Evolutionary conservation across 345 rosid species (phyloP).

Genomic region (Camelina laxa): DNA sequence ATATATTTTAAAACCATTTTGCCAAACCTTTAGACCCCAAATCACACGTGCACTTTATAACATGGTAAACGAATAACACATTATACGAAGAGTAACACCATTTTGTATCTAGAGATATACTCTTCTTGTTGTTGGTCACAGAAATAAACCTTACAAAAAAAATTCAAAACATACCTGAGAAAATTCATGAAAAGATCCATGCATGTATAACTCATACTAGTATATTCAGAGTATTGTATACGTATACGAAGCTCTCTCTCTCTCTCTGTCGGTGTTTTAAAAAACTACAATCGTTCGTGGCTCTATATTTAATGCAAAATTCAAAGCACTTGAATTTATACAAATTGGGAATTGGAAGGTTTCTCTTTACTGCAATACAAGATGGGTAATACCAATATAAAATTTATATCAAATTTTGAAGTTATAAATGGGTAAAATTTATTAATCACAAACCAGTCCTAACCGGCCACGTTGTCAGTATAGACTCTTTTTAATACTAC

Average conservation of each 20-base stretch:
- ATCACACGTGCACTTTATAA: conserved; percentile 32
- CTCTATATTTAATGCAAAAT: conserved; percentile 40
- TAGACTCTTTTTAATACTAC: not conserved
- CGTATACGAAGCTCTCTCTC: conserved; percentile 26
- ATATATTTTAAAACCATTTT: conserved; percentile 24
- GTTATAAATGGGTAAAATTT: conserved; percentile 13
- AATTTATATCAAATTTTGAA: conserved; percentile 22
- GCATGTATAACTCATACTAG: not conserved
- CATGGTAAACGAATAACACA: conserved; percentile 7
- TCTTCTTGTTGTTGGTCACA: not conserved
- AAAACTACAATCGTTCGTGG: conserved; percentile 16
- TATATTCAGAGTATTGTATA: not conserved
- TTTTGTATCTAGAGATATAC: conserved; percentile 1
- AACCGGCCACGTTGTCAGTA: conserved; percentile 30
- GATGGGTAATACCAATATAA: conserved; percentile 38
- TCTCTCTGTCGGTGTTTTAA: conserved; percentile 42
- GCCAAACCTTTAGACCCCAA: not conserved
- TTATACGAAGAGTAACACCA: conserved; percentile 1
- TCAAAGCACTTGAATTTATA: conserved; percentile 44
- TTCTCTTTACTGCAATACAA: conserved; percentile 42
- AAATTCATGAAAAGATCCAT: conserved; percentile 9
- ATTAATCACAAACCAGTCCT: not conserved
- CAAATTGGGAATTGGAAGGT: conserved; percentile 41
- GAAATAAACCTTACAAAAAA: not conserved
- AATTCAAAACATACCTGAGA: not conserved